Percentiles rank a stretch among this genome's conserved stretches.
phyloP scores from a whole-genome alignment of 192 early-diverging fungal species.

The Coemansia sp. region DNA sequence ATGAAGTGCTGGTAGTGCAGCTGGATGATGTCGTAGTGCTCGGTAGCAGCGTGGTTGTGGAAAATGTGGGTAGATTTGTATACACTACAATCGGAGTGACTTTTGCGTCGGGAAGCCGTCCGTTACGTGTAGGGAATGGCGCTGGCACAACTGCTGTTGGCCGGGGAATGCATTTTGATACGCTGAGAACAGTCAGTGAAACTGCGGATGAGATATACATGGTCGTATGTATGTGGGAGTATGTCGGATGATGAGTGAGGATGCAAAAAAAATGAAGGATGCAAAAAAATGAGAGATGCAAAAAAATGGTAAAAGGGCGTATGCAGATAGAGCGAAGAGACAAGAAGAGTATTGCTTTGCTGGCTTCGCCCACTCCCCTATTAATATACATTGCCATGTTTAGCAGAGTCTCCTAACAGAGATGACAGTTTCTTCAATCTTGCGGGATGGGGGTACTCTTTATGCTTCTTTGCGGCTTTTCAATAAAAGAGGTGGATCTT shows the following conservation, averaged over 20 bases:
- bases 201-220: background rate
- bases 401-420: background rate
- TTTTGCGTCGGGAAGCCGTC: background rate
- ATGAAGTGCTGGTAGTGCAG: background rate
- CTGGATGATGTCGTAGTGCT: background rate
- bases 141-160: background rate
- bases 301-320: background rate
- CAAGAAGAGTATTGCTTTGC: background rate
- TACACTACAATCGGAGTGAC: background rate
- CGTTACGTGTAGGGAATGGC: slow-evolving; percentile 4
- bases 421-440: background rate
- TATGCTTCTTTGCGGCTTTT: background rate
- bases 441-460: background rate
- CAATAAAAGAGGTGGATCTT: background rate
- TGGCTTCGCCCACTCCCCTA: background rate
- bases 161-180: slow-evolving; percentile 9
- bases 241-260: background rate
- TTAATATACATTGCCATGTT: background rate
- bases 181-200: background rate
- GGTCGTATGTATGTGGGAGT: background rate
- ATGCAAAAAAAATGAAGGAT: slow-evolving; percentile 7
- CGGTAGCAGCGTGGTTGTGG: slow-evolving; percentile 3
- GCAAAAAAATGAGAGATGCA: background rate
- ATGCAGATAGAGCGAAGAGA: background rate
- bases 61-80: background rate